Conservation (phyloP, 164 flowering plant genomes). For the Macadamia integrifolia region DNA sequence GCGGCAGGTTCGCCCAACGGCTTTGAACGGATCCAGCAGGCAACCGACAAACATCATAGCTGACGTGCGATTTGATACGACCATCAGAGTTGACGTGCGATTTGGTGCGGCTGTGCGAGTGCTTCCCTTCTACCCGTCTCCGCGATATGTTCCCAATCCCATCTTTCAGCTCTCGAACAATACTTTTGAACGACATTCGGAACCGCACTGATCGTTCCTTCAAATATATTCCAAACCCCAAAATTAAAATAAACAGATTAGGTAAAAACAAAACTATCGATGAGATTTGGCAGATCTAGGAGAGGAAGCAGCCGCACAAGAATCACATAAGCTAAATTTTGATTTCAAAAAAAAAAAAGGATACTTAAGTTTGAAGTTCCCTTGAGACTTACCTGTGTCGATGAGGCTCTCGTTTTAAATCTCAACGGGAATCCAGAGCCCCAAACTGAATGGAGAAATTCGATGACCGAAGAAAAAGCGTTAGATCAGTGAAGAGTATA, state of each 20-base stretch:
- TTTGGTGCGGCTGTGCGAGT: constrained; percentile 36
- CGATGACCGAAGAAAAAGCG: not conserved
- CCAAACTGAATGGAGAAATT: not conserved
- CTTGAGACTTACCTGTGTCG: no score
- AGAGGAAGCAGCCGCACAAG: not conserved
- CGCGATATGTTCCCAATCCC: constrained; percentile 56
- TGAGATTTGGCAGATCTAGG: constrained; percentile 2
- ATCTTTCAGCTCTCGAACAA: constrained; percentile 66
- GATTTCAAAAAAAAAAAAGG: no score
- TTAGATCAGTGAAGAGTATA: not conserved
- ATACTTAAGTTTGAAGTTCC: no score
- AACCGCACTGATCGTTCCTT: not conserved
- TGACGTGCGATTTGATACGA: constrained; percentile 42
- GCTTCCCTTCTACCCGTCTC: constrained; percentile 46
- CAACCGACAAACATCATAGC: constrained; percentile 35
- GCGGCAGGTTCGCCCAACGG: constrained; percentile 69
- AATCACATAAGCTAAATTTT: no score
- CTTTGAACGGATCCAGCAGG: constrained; percentile 27
- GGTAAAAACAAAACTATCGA: not conserved
- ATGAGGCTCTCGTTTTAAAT: not conserved
- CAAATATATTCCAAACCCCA: not conserved
- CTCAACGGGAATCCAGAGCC: not conserved
- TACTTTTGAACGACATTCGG: constrained; percentile 59
- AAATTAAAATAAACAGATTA: not conserved
- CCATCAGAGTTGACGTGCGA: constrained; percentile 51